Percentiles rank a stretch among this genome's conserved stretches.
Evolutionary conservation across 2,329 filamentous ascomycete genomes (phyloP).

Genomic region (Colletotrichum noveboracense): DNA sequence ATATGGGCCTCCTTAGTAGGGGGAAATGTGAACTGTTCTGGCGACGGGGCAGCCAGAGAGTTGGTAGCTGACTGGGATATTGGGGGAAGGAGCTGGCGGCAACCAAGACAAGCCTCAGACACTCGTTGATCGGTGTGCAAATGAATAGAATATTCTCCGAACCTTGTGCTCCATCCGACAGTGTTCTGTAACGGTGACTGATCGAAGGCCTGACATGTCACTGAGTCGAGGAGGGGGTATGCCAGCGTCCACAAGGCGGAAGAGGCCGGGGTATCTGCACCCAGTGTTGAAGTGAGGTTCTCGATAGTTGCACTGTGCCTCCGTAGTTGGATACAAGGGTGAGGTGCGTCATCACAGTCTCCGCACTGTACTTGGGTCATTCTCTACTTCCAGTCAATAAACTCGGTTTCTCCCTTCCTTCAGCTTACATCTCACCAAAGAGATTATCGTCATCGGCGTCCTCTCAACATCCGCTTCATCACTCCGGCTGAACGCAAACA

Average conservation of each 20-base stretch:
- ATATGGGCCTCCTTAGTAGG: not conserved
- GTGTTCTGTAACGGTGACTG: not conserved
- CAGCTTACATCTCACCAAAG: not conserved
- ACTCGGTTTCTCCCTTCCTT: not conserved
- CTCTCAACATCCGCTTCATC: not conserved
- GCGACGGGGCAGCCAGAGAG: not conserved
- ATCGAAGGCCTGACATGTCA: not conserved
- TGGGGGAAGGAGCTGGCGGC: not conserved
- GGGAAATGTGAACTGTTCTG: not conserved
- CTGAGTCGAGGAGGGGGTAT: not conserved
- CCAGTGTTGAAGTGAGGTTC: not conserved
- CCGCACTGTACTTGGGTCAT: not conserved
- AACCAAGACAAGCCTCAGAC: not conserved
- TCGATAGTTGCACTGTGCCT: not conserved
- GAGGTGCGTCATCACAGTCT: not conserved
- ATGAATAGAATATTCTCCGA: not conserved
- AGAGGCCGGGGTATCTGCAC: not conserved
- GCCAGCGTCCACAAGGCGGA: not conserved
- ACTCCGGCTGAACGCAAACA: not conserved
- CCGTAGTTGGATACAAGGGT: fast-evolving
- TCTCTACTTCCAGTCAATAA: not conserved
- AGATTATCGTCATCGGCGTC: not conserved
- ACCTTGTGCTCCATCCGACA: not conserved
- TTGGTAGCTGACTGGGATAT: not conserved
- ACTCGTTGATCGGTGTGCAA: not conserved